phyloP scores from a whole-genome alignment of 345 rosid genomes.

The Streptanthus diversifolius region DNA sequence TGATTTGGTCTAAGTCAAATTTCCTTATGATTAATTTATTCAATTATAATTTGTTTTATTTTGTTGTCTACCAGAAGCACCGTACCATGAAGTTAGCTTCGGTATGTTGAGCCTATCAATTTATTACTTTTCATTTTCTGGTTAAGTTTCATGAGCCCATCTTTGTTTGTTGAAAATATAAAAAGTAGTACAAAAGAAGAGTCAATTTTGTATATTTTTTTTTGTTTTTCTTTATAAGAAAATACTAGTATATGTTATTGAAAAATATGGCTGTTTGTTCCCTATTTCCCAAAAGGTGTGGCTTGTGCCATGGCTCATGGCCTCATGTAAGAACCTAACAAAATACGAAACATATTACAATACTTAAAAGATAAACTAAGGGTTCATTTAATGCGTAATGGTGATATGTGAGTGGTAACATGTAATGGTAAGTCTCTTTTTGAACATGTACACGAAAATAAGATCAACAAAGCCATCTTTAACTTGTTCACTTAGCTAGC shows the following conservation, averaged over 20 bases:
- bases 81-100: slow-evolving; percentile 12
- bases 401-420: slow-evolving; percentile 25
- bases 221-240: not conserved
- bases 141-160: slow-evolving; percentile 26
- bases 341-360: slow-evolving; percentile 16
- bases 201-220: slow-evolving; percentile 16
- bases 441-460: not conserved
- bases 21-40: slow-evolving; percentile 14
- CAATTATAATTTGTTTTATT: slow-evolving; percentile 3
- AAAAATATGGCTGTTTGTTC: slow-evolving; percentile 10
- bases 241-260: not conserved
- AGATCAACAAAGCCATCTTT: slow-evolving; percentile 8
- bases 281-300: slow-evolving; percentile 22
- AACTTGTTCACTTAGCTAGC: not conserved
- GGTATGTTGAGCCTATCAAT: slow-evolving; percentile 24
- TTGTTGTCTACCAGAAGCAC: not conserved
- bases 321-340: slow-evolving; percentile 30
- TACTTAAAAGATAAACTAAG: slow-evolving; percentile 5
- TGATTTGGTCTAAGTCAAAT: slow-evolving; percentile 32
- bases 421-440: slow-evolving; percentile 13
- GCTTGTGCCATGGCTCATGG: slow-evolving; percentile 31
- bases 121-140: slow-evolving; percentile 9
- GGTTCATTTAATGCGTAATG: slow-evolving; percentile 14
- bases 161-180: slow-evolving; percentile 29
- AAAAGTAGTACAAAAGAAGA: slow-evolving; percentile 28